Conservation (phyloP, 495 filamentous ascomycete genomes). For the Aspergillus asperescens region DNA sequence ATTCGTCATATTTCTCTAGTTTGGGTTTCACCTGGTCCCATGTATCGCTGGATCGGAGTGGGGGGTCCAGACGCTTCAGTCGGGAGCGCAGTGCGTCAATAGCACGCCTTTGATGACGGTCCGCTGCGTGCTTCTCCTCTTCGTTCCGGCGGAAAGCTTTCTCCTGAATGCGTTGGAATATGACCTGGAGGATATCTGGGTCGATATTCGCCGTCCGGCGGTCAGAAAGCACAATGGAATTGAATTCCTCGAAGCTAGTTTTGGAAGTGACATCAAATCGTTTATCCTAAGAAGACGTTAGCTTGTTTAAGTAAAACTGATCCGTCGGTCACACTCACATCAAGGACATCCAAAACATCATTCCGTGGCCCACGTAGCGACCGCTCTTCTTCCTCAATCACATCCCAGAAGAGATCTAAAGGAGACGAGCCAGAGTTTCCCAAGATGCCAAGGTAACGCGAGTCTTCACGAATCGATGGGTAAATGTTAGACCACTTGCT, state of each 20-base stretch:
- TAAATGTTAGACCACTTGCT: conserved; percentile 84
- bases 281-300: conserved; percentile 58
- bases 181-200: conserved; percentile 62
- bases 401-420: conserved; percentile 96
- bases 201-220: conserved; percentile 79
- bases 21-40: conserved; percentile 80
- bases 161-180: conserved; percentile 83
- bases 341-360: conserved; percentile 82
- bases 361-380: conserved; percentile 75
- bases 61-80: conserved; percentile 90
- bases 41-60: conserved; percentile 66
- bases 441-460: conserved; percentile 77
- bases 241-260: conserved; percentile 85
- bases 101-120: conserved; percentile 79
- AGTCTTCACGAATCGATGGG: conserved; percentile 71
- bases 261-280: conserved; percentile 82
- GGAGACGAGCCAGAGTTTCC: conserved; percentile 84
- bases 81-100: conserved; percentile 79
- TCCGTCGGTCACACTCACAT: conserved; percentile 51
- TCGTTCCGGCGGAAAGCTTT: conserved; percentile 70
- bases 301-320: conserved; percentile 10
- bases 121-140: conserved; percentile 76
- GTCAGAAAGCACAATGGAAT: conserved; percentile 69
- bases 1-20: conserved; percentile 77
- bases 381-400: conserved; percentile 88